Conservation (phyloP, 805 yeast species). For the Pichia californica region DNA sequence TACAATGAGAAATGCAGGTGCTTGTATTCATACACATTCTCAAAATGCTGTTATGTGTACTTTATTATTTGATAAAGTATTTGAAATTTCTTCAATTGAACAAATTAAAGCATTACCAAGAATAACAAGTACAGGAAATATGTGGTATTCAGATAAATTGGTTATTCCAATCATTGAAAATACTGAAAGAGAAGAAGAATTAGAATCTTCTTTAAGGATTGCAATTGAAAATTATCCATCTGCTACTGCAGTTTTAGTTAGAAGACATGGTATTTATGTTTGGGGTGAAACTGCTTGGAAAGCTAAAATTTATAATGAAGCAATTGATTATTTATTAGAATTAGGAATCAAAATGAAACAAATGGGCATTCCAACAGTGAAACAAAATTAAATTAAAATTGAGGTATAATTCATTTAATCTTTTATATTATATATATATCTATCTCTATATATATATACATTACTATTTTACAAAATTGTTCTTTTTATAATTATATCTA, state of each 20-base stretch:
- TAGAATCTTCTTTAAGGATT: slow-evolving; percentile 56
- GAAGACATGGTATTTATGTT: slow-evolving; percentile 93
- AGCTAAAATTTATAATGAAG: slow-evolving; percentile 89
- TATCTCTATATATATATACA: too few relatives aligned
- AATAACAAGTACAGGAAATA: slow-evolving; percentile 57
- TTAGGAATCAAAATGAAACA: slow-evolving; percentile 78
- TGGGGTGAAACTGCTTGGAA: slow-evolving; percentile 94
- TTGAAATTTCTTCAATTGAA: slow-evolving; percentile 74
- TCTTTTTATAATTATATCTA: too few relatives aligned
- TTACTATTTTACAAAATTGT: not conserved
- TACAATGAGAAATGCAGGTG: slow-evolving; percentile 65
- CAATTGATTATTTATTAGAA: slow-evolving; percentile 82
- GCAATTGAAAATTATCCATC: slow-evolving; percentile 68
- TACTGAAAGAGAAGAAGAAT: slow-evolving; percentile 80
- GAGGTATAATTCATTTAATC: not conserved
- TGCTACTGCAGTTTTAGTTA: slow-evolving; percentile 79
- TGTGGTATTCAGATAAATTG: slow-evolving; percentile 67
- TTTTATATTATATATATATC: not conserved
- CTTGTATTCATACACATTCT: slow-evolving; percentile 93
- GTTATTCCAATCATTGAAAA: slow-evolving; percentile 88
- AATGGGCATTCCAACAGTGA: slow-evolving; percentile 52
- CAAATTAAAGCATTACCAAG: slow-evolving; percentile 89
- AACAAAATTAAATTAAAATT: slow-evolving; percentile 6
- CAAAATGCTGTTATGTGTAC: slow-evolving; percentile 82
- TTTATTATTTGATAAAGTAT: slow-evolving; percentile 60